These are phyloP conservation scores for Boletus barrowsii DNA, from an alignment of 768 basidiomycete species.

Conservation along the genomic window DNA sequence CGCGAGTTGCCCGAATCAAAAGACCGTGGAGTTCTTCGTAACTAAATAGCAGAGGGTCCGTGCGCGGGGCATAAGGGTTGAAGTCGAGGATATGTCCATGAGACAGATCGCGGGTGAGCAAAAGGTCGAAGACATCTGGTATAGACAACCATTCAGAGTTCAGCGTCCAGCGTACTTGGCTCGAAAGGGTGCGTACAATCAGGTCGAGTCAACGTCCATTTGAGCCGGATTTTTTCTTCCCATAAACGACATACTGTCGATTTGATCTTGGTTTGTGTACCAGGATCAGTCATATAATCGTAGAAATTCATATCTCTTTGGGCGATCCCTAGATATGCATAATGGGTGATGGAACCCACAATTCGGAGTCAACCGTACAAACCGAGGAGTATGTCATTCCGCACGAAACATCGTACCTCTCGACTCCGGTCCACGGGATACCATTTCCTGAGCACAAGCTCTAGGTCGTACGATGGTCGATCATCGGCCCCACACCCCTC, in stretches of 20 bases:
- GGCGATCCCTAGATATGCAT: conserved; percentile 56
- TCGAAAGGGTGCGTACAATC: conserved; percentile 56
- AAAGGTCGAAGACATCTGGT: conserved; percentile 75
- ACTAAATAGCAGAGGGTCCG: conserved; percentile 84
- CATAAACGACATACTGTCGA: conserved; percentile 59
- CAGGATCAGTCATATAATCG: conserved; percentile 71
- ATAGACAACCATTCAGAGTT: not conserved
- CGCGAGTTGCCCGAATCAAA: conserved; percentile 14
- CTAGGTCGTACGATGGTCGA: conserved; percentile 52
- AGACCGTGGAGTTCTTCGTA: conserved; percentile 68
- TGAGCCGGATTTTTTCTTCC: conserved; percentile 58
- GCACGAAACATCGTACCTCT: conserved; percentile 90
- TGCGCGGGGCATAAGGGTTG: conserved; percentile 81
- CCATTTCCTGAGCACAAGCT: conserved; percentile 90
- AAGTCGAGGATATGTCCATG: conserved; percentile 86
- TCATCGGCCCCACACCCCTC: conserved; percentile 47
- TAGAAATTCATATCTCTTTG: conserved; percentile 91
- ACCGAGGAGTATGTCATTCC: conserved; percentile 72
- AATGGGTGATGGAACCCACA: not conserved
- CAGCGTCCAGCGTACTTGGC: not conserved
- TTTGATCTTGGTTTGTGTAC: conserved; percentile 51
- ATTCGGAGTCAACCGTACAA: conserved; percentile 1
- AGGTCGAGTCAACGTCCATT: conserved; percentile 48
- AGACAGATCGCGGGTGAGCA: conserved; percentile 77
- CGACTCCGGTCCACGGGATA: conserved; percentile 79